Evolutionary conservation across 2,329 filamentous ascomycete genomes (phyloP), one percentile per base, ranked within the genome.

Genomic region (Sporothrix globosa): DNA sequence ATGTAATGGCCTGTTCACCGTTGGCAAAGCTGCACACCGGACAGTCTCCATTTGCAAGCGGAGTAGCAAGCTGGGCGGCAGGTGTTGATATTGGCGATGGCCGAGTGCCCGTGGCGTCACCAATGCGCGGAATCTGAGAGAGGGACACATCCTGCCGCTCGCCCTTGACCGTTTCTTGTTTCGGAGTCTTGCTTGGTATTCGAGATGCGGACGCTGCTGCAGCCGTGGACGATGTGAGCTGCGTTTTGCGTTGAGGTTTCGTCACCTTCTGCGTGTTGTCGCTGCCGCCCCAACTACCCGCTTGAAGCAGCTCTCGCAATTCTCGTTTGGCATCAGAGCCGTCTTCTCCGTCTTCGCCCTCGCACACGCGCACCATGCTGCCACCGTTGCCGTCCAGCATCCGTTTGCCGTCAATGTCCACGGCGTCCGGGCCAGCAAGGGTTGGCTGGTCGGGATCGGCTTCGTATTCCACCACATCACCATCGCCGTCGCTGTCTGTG

Each of bases 291-390:
- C 46, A 34, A 4, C 34, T 34, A 9, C 79, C 80, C 21, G 81
- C 82, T 68, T 85, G 84, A 44, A 74, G 67, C 70, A 96, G 81
- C 78, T 96, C 92, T 17, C 84, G 82, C 75, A 92, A 81, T 79
- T 96, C 91, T 41, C 85, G 83, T 75, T 85, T 83, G 2, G 82
- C 84, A 75, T 88, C 83, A 21, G 83, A 81, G 69, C 90, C 88
- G 69, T 90, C 88, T 50, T 86, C 83, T 2, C 75, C 76, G 50
- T 84, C 77, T 83, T 92, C 90, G 58, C 91, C 90, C 72, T 90
- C 90, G 76, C 92, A 96, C 0, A 96, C 88, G 75, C 87, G 91
- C 72, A 95, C 81, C 83, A 96, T 84, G 14, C 86, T 85, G 24
- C 85, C 83, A 0, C 91, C 92, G 68, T 90, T 86, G 10, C 82